Base-by-base conservation (phyloP, 2,329 filamentous ascomycete species). In the Fusarium ramigenum region DNA sequence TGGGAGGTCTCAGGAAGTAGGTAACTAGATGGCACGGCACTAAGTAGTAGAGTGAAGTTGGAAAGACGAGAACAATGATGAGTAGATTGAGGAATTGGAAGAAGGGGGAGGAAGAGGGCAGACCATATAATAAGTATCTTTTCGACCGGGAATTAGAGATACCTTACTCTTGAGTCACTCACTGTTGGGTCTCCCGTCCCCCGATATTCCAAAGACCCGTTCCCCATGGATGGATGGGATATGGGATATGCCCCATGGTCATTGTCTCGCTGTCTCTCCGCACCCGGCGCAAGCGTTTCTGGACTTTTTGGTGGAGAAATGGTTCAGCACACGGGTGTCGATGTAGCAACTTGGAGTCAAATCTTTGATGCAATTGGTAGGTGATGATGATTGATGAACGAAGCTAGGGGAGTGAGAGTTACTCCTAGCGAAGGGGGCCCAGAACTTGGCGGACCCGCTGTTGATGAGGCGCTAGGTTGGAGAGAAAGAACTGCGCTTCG, bases 91-190 rank as follows among this genome's bases (percentile, higher is more conserved):
- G 57, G 32, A 43, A 40, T 60, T 42, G 28, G 37, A 25, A 64
- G 34, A 23, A 58, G 36, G 25, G 56, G 46, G 30, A 34, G 47
- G 30, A 34, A 47, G 36, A 37, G 75, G 72, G 64, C 37, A 64
- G 70, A 63, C 63, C 60, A 54, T 63, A 70, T 70, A 76, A 74
- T 77, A 77, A 78, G 76, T 77, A 77, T 67, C 52, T 64, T 36
- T 46, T 43, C 53, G 66, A 36, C 60, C 76, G 72, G 76, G 75
- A 77, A 70, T 60, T 52, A 39, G 57, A 63, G 30, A 53, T 46
- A 32, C 30, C 30, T 30, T 30, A 30, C 40, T 52, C 37, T 67
- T 66, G 68, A 75, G 64, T 72, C 63, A 72, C 72, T 74, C 54
- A 37, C 36, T 37, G 16, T 37, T 63, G 63, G 65, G 58, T 60